A percentile compares a stretch with the other conserved stretches of the same genome.
phyloP scores from a whole-genome alignment of 495 filamentous ascomycete genomes.

The Cladorrhinum samala region DNA sequence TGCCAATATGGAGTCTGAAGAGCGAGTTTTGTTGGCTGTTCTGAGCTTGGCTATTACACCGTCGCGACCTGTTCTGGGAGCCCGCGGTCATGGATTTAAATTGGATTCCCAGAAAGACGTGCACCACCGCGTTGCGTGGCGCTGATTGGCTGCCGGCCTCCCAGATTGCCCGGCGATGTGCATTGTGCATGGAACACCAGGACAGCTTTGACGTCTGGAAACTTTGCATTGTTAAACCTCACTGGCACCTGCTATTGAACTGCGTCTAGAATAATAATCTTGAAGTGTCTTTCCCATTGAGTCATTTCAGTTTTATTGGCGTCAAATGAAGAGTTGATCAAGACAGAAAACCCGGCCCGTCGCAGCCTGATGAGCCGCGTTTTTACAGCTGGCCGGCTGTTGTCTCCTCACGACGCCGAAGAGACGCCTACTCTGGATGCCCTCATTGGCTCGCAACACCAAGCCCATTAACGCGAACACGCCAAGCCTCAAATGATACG shows the following conservation, averaged over 20 bases:
- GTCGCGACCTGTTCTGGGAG: conserved; percentile 14
- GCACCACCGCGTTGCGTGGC: conserved; percentile 25
- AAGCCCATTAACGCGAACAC: conserved; percentile 29
- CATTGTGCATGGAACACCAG: conserved; percentile 17
- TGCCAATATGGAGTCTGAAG: background rate
- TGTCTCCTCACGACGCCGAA: background rate
- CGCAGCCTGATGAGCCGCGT: background rate
- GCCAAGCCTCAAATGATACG: conserved; percentile 25
- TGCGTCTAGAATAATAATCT: background rate
- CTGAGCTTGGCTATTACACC: background rate
- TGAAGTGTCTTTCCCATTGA: background rate
- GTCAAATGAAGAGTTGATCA: no score
- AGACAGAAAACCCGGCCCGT: background rate
- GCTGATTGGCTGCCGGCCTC: conserved; percentile 27
- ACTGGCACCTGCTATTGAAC: conserved; percentile 11
- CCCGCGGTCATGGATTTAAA: conserved; percentile 25
- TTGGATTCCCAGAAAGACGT: conserved; percentile 23
- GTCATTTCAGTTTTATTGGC: background rate
- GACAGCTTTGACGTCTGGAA: conserved; percentile 7
- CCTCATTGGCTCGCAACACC: conserved; percentile 7
- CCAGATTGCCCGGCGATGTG: conserved; percentile 8
- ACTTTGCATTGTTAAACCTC: conserved; percentile 14
- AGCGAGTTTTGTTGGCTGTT: background rate
- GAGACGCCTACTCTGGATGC: background rate
- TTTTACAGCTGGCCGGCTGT: conserved; percentile 11